Evolutionary conservation across 2,329 filamentous ascomycete species (phyloP).

Genomic region (Hypomyces perniciosus): DNA sequence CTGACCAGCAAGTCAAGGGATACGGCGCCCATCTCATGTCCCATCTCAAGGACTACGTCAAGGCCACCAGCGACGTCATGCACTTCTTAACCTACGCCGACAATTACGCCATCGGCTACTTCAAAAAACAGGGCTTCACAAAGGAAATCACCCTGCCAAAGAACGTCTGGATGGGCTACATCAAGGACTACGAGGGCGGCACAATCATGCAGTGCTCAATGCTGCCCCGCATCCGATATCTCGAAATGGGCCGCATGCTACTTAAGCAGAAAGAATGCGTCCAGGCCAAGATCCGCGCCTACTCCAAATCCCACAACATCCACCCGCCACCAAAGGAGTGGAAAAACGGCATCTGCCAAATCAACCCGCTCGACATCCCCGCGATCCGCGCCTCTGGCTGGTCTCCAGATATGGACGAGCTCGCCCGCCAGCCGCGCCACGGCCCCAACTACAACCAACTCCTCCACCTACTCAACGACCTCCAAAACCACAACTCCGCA

Average conservation of each 20-base stretch:
- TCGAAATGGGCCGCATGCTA: slow-evolving; percentile 88
- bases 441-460: slow-evolving; percentile 95
- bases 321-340: slow-evolving; percentile 82
- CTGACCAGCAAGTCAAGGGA: slow-evolving; percentile 96
- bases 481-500: slow-evolving; percentile 86
- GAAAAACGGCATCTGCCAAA: slow-evolving; percentile 66
- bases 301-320: slow-evolving; percentile 80
- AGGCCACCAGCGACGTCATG: slow-evolving; percentile 94
- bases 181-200: slow-evolving; percentile 98
- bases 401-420: slow-evolving; percentile 96
- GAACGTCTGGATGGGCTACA: slow-evolving; percentile 97
- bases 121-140: slow-evolving; percentile 98
- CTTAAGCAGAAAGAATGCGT: slow-evolving; percentile 96
- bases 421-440: slow-evolving; percentile 89
- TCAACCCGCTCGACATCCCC: slow-evolving; percentile 79
- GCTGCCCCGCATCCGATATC: slow-evolving; percentile 89
- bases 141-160: slow-evolving; percentile 94
- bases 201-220: slow-evolving; percentile 99
- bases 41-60: slow-evolving; percentile 96
- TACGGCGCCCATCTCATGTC: slow-evolving; percentile 98
- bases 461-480: slow-evolving; percentile 83
- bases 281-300: slow-evolving; percentile 88
- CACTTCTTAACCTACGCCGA: slow-evolving; percentile 98
- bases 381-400: slow-evolving; percentile 90
- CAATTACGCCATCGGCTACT: slow-evolving; percentile 98